These are phyloP conservation scores for Rhizoctonia solani DNA, from an alignment of 1,284 basidiomycete species.

Conservation along the genomic window DNA sequence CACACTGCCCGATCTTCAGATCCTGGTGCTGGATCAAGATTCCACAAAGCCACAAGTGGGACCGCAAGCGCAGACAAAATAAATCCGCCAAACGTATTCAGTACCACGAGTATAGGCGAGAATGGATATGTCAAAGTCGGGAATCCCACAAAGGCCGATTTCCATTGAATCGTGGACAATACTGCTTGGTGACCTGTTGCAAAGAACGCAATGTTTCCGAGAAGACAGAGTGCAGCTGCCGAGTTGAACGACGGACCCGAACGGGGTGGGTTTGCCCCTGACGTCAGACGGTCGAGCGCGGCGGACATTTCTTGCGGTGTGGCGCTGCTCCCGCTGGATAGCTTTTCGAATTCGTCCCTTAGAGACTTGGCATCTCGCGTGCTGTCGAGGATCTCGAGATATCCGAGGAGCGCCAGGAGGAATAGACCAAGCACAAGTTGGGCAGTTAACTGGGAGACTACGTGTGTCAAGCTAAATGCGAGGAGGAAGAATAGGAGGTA, in stretches of 20 bases:
- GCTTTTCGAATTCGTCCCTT: conserved; percentile 15
- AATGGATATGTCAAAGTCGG: conserved; percentile 71
- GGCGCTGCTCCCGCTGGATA: conserved; percentile 1
- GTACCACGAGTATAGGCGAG: conserved; percentile 74
- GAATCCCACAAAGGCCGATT: conserved; percentile 82
- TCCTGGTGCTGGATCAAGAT: conserved; percentile 64
- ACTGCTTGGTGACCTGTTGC: conserved; percentile 91
- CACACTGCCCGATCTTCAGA: conserved; percentile 45
- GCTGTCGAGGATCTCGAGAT: conserved; percentile 79
- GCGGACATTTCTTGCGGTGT: conserved; percentile 7
- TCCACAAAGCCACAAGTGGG: conserved; percentile 86
- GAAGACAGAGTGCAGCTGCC: conserved; percentile 69
- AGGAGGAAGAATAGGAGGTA: conserved; percentile 82
- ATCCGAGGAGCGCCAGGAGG: conserved; percentile 66
- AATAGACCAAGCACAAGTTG: conserved; percentile 74
- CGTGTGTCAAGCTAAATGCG: conserved; percentile 64
- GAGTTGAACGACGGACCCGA: conserved; percentile 61
- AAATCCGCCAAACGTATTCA: conserved; percentile 82
- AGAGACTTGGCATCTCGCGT: conserved; percentile 70
- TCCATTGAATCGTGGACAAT: conserved; percentile 93
- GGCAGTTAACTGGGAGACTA: conserved; percentile 76
- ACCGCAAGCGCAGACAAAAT: conserved; percentile 63
- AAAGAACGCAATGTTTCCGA: conserved; percentile 81
- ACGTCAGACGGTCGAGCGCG: conserved; percentile 38
- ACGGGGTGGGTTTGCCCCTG: conserved; percentile 36